These are phyloP conservation scores for Apiospora arundinis DNA, from an alignment of 2,329 filamentous ascomycete genomes.

Conservation along the genomic window DNA sequence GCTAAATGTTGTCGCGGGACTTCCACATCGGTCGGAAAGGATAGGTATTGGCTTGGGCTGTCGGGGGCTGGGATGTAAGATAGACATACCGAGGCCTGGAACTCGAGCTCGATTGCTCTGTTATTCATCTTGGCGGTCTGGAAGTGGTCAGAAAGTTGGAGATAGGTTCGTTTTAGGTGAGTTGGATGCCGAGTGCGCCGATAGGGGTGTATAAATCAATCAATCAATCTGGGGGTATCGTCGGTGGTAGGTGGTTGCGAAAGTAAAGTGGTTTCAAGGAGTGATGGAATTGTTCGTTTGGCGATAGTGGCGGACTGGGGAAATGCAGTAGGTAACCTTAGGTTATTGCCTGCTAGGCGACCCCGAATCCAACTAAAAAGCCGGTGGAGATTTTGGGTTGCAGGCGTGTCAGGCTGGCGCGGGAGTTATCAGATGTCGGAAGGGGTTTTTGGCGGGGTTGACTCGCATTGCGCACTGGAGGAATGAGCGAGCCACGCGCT, in stretches of 20 bases:
- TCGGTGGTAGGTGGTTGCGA: background rate
- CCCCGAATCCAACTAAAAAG: constrained; percentile 10
- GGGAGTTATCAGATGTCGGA: constrained; percentile 5
- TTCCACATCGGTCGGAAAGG: background rate
- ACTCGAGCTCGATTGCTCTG: constrained; percentile 19
- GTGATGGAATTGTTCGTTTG: background rate
- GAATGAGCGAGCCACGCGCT: background rate
- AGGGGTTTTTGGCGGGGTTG: constrained; percentile 17
- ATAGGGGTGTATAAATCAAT: background rate
- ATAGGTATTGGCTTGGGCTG: background rate
- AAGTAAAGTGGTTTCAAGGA: background rate
- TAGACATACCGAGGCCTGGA: constrained; percentile 12
- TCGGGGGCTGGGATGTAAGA: no score
- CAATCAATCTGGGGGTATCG: background rate
- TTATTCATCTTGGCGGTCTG: constrained; percentile 12
- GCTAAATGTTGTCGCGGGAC: background rate
- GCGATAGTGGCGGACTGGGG: constrained; percentile 9
- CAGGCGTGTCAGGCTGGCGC: constrained; percentile 11
- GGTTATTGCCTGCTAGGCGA: background rate
- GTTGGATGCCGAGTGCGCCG: background rate
- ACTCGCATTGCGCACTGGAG: background rate
- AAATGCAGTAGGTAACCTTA: background rate
- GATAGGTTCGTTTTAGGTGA: background rate
- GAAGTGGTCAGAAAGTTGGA: background rate
- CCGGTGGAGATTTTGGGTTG: constrained; percentile 1